phyloP scores from a whole-genome alignment of 306 rosid species.

The Astragalus membranaceus region DNA sequence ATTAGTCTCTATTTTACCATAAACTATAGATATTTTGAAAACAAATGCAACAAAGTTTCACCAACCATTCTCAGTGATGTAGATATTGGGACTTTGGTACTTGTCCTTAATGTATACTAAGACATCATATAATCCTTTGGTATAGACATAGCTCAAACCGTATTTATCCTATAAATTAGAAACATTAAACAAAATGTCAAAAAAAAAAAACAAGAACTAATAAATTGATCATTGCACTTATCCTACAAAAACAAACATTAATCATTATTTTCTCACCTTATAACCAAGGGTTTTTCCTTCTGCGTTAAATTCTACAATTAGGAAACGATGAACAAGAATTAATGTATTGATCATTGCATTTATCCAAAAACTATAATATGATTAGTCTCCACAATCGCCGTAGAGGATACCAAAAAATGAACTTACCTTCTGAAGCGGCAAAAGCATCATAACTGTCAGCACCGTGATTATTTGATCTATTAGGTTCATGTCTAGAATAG shows the following conservation, averaged over 20 bases:
- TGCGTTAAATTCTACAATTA: background rate
- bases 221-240: too few relatives aligned
- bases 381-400: background rate
- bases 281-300: constrained; percentile 25
- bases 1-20: background rate
- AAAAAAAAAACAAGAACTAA: background rate
- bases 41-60: background rate
- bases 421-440: background rate
- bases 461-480: background rate
- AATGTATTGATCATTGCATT: background rate
- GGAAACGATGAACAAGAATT: background rate
- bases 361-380: background rate
- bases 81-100: constrained; percentile 20
- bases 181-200: background rate
- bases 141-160: background rate
- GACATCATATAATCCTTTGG: constrained; percentile 23
- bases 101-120: constrained; percentile 9
- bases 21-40: background rate
- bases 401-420: too few relatives aligned
- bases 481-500: constrained; percentile 11
- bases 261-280: constrained; percentile 11
- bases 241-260: too few relatives aligned
- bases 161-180: background rate
- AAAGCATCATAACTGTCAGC: background rate
- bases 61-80: constrained; percentile 38